A percentile compares a stretch with the other conserved stretches of the same genome.
Conservation (phyloP, 352 stramenopile genomes). For the Pythium utonaiense region DNA sequence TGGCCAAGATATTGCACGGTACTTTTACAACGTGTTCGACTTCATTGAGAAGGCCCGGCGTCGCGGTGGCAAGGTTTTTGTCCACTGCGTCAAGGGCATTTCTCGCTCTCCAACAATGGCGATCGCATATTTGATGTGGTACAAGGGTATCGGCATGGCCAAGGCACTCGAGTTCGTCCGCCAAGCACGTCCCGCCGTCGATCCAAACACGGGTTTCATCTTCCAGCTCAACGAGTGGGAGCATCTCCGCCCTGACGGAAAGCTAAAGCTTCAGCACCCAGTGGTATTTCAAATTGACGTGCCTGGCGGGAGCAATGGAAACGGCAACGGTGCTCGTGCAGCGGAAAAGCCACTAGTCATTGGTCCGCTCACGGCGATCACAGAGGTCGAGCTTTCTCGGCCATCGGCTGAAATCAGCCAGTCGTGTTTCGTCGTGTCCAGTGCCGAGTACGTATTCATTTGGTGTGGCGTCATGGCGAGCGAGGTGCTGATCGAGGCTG, state of each 20-base stretch:
- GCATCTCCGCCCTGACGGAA: conserved; percentile 49
- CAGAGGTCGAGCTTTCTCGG: conserved; percentile 49
- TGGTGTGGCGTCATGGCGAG: conserved; percentile 69
- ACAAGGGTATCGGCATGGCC: conserved; percentile 78
- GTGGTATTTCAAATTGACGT: conserved; percentile 78
- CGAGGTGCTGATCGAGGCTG: conserved; percentile 49
- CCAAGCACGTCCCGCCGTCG: conserved; percentile 66
- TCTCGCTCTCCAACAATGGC: conserved; percentile 85
- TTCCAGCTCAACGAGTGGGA: conserved; percentile 90
- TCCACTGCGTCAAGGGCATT: conserved; percentile 88
- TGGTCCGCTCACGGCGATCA: conserved; percentile 46
- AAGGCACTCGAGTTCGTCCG: conserved; percentile 79
- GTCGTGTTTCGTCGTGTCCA: conserved; percentile 69
- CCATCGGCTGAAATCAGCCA: conserved; percentile 51
- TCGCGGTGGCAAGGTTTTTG: conserved; percentile 69
- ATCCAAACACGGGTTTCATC: conserved; percentile 86
- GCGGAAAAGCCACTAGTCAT: conserved; percentile 54
- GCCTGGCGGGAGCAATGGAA: conserved; percentile 33
- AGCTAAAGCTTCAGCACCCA: conserved; percentile 42
- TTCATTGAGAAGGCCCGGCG: conserved; percentile 81
- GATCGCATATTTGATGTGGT: conserved; percentile 89
- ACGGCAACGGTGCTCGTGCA: conserved; percentile 27
- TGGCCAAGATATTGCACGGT: conserved; percentile 76
- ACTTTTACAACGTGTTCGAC: conserved; percentile 89
- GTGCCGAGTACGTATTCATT: conserved; percentile 73